Percentiles rank a stretch among this genome's conserved stretches.
phyloP scores from a whole-genome alignment of 768 basidiomycete species.

The Amanita pallidorosea region DNA sequence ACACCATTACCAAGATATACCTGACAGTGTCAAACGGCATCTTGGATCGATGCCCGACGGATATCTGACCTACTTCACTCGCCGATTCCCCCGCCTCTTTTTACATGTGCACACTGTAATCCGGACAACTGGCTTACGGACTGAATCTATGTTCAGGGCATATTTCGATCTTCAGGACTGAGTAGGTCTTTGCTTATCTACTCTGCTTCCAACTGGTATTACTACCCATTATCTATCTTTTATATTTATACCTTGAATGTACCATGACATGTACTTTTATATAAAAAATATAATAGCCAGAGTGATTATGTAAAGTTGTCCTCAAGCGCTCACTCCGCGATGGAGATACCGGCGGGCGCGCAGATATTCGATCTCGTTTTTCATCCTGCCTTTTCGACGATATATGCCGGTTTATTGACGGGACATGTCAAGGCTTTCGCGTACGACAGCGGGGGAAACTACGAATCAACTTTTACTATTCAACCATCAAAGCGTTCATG shows the following conservation, averaged over 20 bases:
- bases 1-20: constrained; percentile 97
- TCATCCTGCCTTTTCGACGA: constrained; percentile 61
- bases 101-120: constrained; percentile 88
- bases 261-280: constrained; percentile 2
- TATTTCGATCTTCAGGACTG: constrained; percentile 68
- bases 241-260: constrained; percentile 6
- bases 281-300: not conserved
- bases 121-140: constrained; percentile 53
- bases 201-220: not conserved
- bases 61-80: constrained; percentile 87
- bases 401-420: constrained; percentile 71
- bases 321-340: constrained; percentile 27
- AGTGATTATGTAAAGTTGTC: not conserved
- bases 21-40: constrained; percentile 80
- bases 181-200: not conserved
- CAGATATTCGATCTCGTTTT: constrained; percentile 89
- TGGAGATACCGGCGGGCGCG: constrained; percentile 57
- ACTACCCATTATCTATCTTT: not conserved
- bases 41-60: constrained; percentile 89
- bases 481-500: constrained; percentile 79
- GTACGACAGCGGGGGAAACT: constrained; percentile 63
- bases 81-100: constrained; percentile 85
- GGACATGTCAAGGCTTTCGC: constrained; percentile 76
- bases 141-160: constrained; percentile 83
- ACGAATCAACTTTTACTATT: constrained; percentile 45